Percentiles rank a stretch among this genome's conserved stretches.
Evolutionary conservation across 306 rosid genomes (phyloP).

Genomic region (Carpinus fangiana): DNA sequence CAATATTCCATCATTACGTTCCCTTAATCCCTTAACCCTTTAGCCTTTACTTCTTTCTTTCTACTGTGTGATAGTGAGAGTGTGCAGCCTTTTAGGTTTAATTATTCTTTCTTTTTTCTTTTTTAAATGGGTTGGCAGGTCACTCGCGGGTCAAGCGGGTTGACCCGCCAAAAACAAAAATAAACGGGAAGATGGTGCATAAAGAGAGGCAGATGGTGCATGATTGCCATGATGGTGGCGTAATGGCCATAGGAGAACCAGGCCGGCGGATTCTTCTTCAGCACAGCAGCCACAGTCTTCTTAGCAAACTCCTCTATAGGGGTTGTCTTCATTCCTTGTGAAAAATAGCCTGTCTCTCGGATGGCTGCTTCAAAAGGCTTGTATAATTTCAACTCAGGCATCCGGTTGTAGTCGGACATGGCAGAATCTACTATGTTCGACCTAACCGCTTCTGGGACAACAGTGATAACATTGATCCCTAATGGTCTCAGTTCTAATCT

Average conservation of each 20-base stretch:
- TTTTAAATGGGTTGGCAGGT: no score
- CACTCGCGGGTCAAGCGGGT: no score
- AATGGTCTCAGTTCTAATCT: constrained; percentile 73
- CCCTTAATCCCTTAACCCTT: no score
- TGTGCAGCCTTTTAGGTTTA: no score
- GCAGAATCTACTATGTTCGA: constrained; percentile 72
- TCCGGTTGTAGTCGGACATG: constrained; percentile 46
- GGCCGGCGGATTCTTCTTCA: constrained; percentile 71
- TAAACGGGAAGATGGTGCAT: constrained; percentile 1
- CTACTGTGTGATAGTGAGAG: no score
- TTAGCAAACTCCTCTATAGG: constrained; percentile 75
- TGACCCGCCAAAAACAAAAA: no score
- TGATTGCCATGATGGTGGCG: constrained; percentile 53
- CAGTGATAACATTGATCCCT: constrained; percentile 78
- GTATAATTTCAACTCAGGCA: constrained; percentile 71
- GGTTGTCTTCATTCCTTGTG: constrained; percentile 59
- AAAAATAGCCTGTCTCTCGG: constrained; percentile 45
- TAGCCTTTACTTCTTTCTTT: no score
- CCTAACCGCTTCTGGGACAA: constrained; percentile 77
- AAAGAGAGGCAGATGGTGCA: constrained; percentile 72
- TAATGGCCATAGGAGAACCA: constrained; percentile 73
- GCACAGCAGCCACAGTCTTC: constrained; percentile 59
- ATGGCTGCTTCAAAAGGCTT: constrained; percentile 71
- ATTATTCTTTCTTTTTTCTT: no score
- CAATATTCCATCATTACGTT: no score